These are phyloP conservation scores for Penicillium corylophilum DNA, from an alignment of 2,329 filamentous ascomycete genomes.

Conservation along the genomic window DNA sequence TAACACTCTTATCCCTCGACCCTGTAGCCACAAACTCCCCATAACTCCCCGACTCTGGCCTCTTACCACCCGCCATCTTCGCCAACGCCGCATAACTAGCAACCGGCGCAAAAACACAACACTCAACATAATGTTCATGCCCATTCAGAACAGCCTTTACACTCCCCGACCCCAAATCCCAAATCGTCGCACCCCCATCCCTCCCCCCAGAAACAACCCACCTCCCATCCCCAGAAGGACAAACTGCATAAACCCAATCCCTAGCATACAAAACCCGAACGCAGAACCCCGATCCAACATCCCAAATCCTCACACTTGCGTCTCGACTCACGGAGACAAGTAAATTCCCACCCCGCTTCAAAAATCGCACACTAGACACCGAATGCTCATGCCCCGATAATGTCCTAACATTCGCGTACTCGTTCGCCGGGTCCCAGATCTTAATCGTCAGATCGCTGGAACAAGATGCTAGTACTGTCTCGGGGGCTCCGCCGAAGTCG, in stretches of 20 bases:
- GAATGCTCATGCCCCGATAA: constrained; percentile 88
- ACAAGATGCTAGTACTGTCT: constrained; percentile 75
- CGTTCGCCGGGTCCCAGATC: constrained; percentile 85
- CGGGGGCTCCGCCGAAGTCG: constrained; percentile 81
- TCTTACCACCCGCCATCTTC: constrained; percentile 53
- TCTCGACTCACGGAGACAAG: constrained; percentile 84
- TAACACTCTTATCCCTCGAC: constrained; percentile 83
- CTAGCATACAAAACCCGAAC: constrained; percentile 82
- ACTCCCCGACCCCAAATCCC: constrained; percentile 76
- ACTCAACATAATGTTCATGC: constrained; percentile 82
- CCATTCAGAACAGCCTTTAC: constrained; percentile 74
- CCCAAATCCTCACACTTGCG: constrained; percentile 82
- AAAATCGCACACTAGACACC: constrained; percentile 82
- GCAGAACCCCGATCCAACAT: constrained; percentile 86
- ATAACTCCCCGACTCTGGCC: too few species aligned
- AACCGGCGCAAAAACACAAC: constrained; percentile 79
- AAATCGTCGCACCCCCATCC: constrained; percentile 77
- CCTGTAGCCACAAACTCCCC: constrained; percentile 82
- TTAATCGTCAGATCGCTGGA: constrained; percentile 89
- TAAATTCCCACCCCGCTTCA: constrained; percentile 73
- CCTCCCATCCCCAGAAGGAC: constrained; percentile 76
- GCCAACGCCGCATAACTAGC: constrained; percentile 74
- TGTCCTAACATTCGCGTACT: constrained; percentile 91
- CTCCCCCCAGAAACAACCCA: constrained; percentile 79
- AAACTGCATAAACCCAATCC: constrained; percentile 85